Percentiles rank a stretch among this genome's conserved stretches.
Evolutionary conservation across 805 yeast species (phyloP).

Genomic region (Yamadazyma nakazawae): DNA sequence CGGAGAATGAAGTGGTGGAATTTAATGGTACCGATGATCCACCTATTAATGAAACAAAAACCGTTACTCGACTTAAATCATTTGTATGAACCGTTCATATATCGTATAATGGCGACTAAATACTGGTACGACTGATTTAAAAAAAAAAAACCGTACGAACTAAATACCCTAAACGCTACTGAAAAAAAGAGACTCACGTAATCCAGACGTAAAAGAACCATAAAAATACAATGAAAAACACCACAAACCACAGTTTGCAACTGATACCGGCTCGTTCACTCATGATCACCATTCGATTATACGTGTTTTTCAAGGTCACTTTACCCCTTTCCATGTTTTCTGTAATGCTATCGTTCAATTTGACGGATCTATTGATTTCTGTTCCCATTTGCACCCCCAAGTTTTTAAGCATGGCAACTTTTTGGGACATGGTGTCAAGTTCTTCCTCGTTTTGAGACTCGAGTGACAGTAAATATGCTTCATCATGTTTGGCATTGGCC

Average conservation of each 20-base stretch:
- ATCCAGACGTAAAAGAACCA: conserved; percentile 44
- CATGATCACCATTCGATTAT: conserved; percentile 42
- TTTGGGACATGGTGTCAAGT: conserved; percentile 38
- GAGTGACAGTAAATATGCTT: conserved; percentile 39
- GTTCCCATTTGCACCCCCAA: conserved; percentile 42
- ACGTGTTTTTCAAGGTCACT: conserved; percentile 40
- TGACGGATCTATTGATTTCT: conserved; percentile 40
- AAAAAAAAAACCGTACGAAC: background rate
- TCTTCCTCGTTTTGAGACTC: conserved; percentile 44
- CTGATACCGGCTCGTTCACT: conserved; percentile 45
- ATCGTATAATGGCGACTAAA: background rate
- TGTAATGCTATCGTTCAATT: conserved; percentile 40
- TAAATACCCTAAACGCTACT: background rate
- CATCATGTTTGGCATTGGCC: conserved; percentile 36
- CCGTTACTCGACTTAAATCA: conserved; percentile 2
- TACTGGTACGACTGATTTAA: background rate
- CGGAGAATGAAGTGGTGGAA: background rate
- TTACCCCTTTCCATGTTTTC: conserved; percentile 38
- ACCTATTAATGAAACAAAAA: background rate
- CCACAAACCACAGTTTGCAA: conserved; percentile 44
- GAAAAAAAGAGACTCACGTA: conserved; percentile 5
- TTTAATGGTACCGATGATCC: background rate
- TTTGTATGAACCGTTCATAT: background rate
- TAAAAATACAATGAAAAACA: conserved; percentile 32
- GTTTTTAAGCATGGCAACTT: conserved; percentile 39